Evolutionary conservation across 1,284 basidiomycete species (phyloP).

Genomic region (Ganoderma lingzhi): DNA sequence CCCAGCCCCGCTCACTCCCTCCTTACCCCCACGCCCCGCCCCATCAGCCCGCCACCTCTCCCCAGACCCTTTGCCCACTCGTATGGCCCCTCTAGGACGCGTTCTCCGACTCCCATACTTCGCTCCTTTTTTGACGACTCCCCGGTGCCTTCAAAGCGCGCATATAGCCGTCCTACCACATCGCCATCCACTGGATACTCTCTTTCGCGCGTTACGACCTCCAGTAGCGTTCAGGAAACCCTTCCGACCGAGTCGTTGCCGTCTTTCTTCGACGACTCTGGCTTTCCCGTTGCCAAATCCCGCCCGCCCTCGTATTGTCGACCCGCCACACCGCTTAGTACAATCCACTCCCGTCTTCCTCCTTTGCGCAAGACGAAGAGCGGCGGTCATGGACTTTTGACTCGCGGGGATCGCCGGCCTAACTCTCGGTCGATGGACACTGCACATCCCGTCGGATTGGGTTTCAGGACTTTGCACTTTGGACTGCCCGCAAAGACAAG

Average conservation of each 20-base stretch:
- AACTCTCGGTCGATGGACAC: slow-evolving; percentile 8
- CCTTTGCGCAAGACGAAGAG: slow-evolving; percentile 39
- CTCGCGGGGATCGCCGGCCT: slow-evolving; percentile 16
- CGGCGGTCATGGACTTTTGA: slow-evolving; percentile 31
- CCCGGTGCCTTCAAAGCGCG: slow-evolving; percentile 20
- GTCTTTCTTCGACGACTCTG: slow-evolving; percentile 35
- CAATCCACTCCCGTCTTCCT: slow-evolving; percentile 38
- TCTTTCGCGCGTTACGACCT: slow-evolving; percentile 22
- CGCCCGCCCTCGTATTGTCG: slow-evolving; percentile 32
- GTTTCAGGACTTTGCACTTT: slow-evolving; percentile 18
- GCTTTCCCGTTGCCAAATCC: slow-evolving; percentile 28
- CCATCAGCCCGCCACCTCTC: slow-evolving; percentile 24
- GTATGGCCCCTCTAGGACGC: slow-evolving; percentile 14
- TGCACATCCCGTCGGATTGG: slow-evolving; percentile 6
- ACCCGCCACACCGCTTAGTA: slow-evolving; percentile 32
- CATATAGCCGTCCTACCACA: slow-evolving; percentile 32
- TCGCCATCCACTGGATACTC: slow-evolving; percentile 22
- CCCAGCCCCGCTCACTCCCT: slow-evolving; percentile 29
- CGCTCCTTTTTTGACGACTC: slow-evolving; percentile 33
- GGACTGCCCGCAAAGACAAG: slow-evolving; percentile 8
- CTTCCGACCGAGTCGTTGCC: slow-evolving; percentile 16
- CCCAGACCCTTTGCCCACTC: slow-evolving; percentile 16
- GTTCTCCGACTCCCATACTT: slow-evolving; percentile 22
- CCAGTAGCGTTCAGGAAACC: slow-evolving; percentile 18
- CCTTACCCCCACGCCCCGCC: slow-evolving; percentile 25